These are phyloP conservation scores for Plantago lanceolata DNA, from an alignment of 305 asterid genomes.

Conservation along the genomic window DNA sequence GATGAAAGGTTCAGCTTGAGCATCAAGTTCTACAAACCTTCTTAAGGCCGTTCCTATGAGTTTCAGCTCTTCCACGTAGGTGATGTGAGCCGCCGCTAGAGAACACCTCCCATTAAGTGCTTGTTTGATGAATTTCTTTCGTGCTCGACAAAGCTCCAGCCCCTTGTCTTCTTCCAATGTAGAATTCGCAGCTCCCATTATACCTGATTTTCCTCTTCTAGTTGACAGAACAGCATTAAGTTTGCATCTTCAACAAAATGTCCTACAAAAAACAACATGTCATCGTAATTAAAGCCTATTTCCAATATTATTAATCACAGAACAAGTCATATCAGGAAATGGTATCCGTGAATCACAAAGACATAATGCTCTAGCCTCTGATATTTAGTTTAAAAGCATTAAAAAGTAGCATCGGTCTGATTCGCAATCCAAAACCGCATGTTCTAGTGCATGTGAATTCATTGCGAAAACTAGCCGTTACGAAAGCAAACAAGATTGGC, in stretches of 20 bases:
- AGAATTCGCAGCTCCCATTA: conserved; percentile 87
- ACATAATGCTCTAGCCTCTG: background rate
- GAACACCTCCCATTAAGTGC: conserved; percentile 95
- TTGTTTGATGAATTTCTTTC: conserved; percentile 90
- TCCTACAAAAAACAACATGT: conserved; percentile 10
- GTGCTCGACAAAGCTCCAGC: conserved; percentile 84
- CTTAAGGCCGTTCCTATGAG: conserved; percentile 60
- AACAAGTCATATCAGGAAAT: background rate
- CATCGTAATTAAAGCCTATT: background rate
- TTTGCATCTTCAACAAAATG: conserved; percentile 16
- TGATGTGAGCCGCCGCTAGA: conserved; percentile 79
- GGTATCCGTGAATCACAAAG: background rate
- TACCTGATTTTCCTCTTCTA: conserved; percentile 23
- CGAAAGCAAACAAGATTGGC: background rate
- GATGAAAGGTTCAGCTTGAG: conserved; percentile 44
- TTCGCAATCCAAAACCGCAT: background rate
- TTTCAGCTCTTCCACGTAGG: conserved; percentile 69
- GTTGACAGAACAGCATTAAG: conserved; percentile 25
- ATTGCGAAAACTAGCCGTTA: background rate
- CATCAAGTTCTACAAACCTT: conserved; percentile 67
- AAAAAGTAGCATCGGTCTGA: conserved; percentile 1
- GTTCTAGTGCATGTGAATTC: conserved; percentile 3
- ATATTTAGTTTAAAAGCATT: background rate
- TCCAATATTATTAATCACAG: background rate
- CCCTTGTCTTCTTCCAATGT: conserved; percentile 80